A percentile compares a stretch with the other conserved stretches of the same genome.
phyloP scores from a whole-genome alignment of 306 rosid species.

The Fragaria vesca region DNA sequence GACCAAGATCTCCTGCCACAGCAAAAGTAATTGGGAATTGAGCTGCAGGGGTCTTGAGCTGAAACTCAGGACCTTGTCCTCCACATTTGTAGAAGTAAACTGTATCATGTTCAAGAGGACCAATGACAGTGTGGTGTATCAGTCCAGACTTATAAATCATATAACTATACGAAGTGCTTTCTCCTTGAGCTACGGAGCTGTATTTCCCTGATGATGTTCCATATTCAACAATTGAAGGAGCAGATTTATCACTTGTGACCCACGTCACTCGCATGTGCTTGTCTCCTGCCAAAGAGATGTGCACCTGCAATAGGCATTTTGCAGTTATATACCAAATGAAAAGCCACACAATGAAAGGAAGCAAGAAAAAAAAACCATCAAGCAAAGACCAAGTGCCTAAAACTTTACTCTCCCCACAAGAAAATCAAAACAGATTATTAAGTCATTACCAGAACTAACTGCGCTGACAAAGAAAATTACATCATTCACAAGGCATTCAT shows the following conservation, averaged over 20 bases:
- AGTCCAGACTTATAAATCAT: constrained; percentile 72
- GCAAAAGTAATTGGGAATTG: constrained; percentile 80
- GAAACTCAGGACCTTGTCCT: constrained; percentile 68
- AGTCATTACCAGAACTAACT: background rate
- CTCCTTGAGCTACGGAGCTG: constrained; percentile 58
- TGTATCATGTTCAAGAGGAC: constrained; percentile 68
- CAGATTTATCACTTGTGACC: constrained; percentile 56
- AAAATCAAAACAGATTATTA: background rate
- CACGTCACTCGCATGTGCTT: constrained; percentile 74
- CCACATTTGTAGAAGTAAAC: constrained; percentile 82
- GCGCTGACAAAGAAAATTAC: background rate
- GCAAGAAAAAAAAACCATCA: background rate
- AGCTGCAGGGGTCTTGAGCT: constrained; percentile 82
- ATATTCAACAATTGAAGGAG: constrained; percentile 79
- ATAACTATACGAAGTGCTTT: constrained; percentile 68
- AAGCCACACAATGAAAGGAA: background rate
- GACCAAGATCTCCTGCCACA: constrained; percentile 93
- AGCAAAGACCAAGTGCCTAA: background rate
- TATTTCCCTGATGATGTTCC: constrained; percentile 65
- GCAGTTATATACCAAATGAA: constrained; percentile 18
- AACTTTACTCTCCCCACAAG: background rate
- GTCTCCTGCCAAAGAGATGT: constrained; percentile 86
- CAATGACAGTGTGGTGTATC: constrained; percentile 88
- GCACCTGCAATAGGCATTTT: constrained; percentile 58
- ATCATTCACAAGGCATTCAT: background rate